Evolutionary conservation across 768 basidiomycete species (phyloP), one percentile per base, ranked within the genome.

Genomic region (Arthromyces matolae): DNA sequence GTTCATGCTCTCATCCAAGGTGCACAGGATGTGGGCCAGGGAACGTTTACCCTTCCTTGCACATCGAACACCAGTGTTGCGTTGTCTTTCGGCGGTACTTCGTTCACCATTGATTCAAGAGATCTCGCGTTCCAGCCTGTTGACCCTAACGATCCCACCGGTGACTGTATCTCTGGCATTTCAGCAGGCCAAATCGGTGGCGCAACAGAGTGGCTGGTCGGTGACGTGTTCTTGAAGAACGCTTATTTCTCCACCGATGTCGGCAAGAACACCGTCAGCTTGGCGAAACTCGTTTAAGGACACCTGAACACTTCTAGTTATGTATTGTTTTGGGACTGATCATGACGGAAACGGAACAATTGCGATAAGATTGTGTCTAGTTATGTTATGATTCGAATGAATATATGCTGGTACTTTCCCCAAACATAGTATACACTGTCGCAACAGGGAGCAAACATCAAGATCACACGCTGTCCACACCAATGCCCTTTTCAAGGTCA

Each of bases 201-300:
- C 48, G 71, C 76, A 9, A 75, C 68, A 3, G 75, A 84, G 55
- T 89, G 85, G 86, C 75, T 91, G 50, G 83, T 84, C 28, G 86
- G 86, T 23, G 88, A 84, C 54, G 81, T 82, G 20, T 88, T 87
- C 72, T 67, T 87, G 59, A 88, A 88, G 76, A 89, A 86, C 56
- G 84, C 74, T 0, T 86, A 86, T 61, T 83, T 84, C 62, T 84
- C 83, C 5, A 82, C 78, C 9, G 70, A 89, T 53, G 77, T 79
- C 12, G 62, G 51, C 9, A 73, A 74, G 55, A 84, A 86, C 60
- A 68, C 73, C 32, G 69, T 87, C 25, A 79, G 74, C 20, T 72
- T 87, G 50, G 84, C 83, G 19, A 73, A 78, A 57, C 70, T 80
- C 44, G 67, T 70, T 18, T 53, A n/a, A 45, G 43, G 12, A 41